phyloP scores from a whole-genome alignment of 345 rosid species.

The Rhizophora apiculata region DNA sequence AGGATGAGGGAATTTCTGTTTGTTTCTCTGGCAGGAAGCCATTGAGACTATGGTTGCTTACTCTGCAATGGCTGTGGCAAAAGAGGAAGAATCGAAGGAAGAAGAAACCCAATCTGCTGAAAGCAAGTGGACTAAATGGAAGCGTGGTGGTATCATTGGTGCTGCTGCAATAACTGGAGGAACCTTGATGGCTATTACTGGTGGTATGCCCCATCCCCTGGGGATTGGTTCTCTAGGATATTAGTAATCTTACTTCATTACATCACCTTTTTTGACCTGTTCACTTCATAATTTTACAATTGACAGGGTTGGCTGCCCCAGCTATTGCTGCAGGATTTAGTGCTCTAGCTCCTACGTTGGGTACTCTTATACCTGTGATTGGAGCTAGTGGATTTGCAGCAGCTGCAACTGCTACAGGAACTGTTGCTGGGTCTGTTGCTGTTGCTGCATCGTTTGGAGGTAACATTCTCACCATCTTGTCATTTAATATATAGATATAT shows the following conservation, averaged over 20 bases:
- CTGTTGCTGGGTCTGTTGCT: constrained; percentile 96
- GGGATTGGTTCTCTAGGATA: not conserved
- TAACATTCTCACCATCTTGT: constrained; percentile 21
- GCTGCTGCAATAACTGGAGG: constrained; percentile 98
- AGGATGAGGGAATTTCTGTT: not conserved
- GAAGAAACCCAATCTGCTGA: constrained; percentile 46
- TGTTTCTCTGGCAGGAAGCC: constrained; percentile 46
- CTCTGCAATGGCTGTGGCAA: constrained; percentile 84
- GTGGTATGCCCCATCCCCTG: constrained; percentile 46
- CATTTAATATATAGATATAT: too few relatives aligned
- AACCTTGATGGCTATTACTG: constrained; percentile 89
- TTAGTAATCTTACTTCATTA: constrained; percentile 6
- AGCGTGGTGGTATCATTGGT: constrained; percentile 94
- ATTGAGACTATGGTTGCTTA: constrained; percentile 83
- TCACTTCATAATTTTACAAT: constrained; percentile 8
- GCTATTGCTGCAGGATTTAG: constrained; percentile 96
- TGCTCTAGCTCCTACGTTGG: constrained; percentile 91
- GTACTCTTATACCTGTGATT: constrained; percentile 85
- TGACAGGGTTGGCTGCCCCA: constrained; percentile 92
- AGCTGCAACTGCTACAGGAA: constrained; percentile 94
- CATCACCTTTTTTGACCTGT: not conserved
- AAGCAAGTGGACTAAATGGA: constrained; percentile 71
- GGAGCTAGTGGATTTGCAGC: constrained; percentile 99
- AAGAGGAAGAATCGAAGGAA: constrained; percentile 53
- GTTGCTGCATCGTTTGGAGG: constrained; percentile 99